These are phyloP conservation scores for Sphagnurus paluster DNA, from an alignment of 1,284 basidiomycete genomes.

Conservation along the genomic window DNA sequence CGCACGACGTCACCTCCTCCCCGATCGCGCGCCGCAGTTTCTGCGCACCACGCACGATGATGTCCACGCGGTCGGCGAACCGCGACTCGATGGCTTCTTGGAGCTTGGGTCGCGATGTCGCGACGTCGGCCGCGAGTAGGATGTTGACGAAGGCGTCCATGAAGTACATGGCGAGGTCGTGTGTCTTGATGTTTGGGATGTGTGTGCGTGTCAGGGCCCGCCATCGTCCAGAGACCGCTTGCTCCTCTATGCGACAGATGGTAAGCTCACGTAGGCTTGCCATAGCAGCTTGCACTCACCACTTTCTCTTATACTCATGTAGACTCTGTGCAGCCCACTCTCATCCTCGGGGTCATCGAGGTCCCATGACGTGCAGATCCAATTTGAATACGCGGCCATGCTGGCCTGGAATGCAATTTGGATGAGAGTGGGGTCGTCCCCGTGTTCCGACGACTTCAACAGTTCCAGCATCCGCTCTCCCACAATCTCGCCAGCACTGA, in stretches of 20 bases:
- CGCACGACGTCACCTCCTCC: conserved; percentile 46
- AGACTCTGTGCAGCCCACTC: conserved; percentile 37
- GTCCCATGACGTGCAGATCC: conserved; percentile 43
- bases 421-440: conserved; percentile 39
- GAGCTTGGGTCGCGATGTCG: conserved; percentile 23
- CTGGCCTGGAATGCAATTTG: conserved; percentile 47
- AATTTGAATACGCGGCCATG: conserved; percentile 36
- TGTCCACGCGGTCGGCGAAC: conserved; percentile 37
- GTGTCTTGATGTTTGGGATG: conserved; percentile 23
- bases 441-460: conserved; percentile 33
- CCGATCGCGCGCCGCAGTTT: conserved; percentile 44
- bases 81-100: conserved; percentile 27
- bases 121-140: conserved; percentile 36
- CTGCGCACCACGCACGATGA: conserved; percentile 39
- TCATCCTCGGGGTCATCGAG: conserved; percentile 39
- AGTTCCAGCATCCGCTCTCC: conserved; percentile 32
- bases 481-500: conserved; percentile 36
- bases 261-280: not conserved
- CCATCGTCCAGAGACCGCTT: conserved; percentile 34
- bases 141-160: conserved; percentile 39
- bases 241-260: conserved; percentile 24
- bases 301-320: conserved; percentile 33
- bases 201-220: conserved; percentile 30
- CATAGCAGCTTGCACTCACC: conserved; percentile 11
- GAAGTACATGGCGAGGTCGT: conserved; percentile 34